These are phyloP conservation scores for Neopestalotiopsis clavispora DNA, from an alignment of 2,329 filamentous ascomycete genomes.

Conservation along the genomic window DNA sequence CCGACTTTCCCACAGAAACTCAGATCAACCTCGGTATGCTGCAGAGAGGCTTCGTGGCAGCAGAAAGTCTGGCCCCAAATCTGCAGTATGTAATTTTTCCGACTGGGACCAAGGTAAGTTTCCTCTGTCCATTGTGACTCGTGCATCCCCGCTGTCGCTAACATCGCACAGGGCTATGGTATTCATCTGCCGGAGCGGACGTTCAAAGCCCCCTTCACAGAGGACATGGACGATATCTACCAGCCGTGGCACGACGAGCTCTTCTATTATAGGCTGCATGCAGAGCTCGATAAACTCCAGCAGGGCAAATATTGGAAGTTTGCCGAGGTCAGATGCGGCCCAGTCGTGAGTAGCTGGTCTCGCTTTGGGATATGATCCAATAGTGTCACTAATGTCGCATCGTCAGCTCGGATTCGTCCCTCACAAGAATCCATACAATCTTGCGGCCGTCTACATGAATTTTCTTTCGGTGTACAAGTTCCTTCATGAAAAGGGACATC, in stretches of 20 bases:
- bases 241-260: constrained; percentile 17
- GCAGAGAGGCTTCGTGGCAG: constrained; percentile 9
- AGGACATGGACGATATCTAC: constrained; percentile 5
- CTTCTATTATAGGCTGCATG: constrained; percentile 16
- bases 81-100: constrained; percentile 13
- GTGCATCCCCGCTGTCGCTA: background rate
- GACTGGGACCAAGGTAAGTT: constrained; percentile 5
- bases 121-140: background rate
- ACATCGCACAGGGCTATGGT: background rate
- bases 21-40: constrained; percentile 17
- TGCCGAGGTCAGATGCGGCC: constrained; percentile 14
- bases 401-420: constrained; percentile 13
- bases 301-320: constrained; percentile 15
- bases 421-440: constrained; percentile 11
- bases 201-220: constrained; percentile 14
- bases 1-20: constrained; percentile 3
- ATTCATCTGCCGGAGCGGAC: constrained; percentile 12
- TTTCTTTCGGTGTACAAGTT: constrained; percentile 14
- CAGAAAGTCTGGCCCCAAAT: constrained; percentile 4
- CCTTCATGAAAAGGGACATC: constrained; percentile 11
- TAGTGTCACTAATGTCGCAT: background rate
- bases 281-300: constrained; percentile 14
- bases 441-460: constrained; percentile 7
- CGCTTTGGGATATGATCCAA: background rate
- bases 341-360: background rate